Evolutionary conservation across 2,329 filamentous ascomycete genomes (phyloP), one percentile per base, ranked within the genome.

Genomic region (Penicillium sp.): DNA sequence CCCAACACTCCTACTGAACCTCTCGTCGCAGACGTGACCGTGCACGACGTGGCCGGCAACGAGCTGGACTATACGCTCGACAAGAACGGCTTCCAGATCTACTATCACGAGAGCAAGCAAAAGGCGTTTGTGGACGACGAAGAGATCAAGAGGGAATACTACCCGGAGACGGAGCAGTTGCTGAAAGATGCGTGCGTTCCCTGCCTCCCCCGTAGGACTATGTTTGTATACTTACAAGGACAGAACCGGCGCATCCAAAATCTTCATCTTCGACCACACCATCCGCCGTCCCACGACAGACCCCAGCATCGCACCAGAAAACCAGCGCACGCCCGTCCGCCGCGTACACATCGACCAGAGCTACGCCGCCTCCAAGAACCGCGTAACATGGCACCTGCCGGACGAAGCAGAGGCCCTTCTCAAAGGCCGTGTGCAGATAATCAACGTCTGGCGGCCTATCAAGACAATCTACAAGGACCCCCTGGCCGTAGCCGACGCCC

Each of bases 311-410:
- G n/a, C n/a, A n/a, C 2, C 38, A 42, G 38, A 42, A 1, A 72
- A 52, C 1, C 24, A 64, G 14, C 74, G 78, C 33, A 72, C 76
- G 5, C 78, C 78, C 2, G 78, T 80, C 1, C 75, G 77, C 57
- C 71, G 78, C n/a, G 78, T 80, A 2, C 78, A 80, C 61, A 79
- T 79, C 65, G 78, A 81, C 60, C 79, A 80, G 59, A 78, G 77
- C 47, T 75, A 77, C 60, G 63, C 70, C 28, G 78, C 77, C 0
- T 69, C 74, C 1, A 72, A 71, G 8, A 65, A 68, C 23, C 74
- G 77, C 14, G 77, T 80, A 5, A 56, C 65, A 1, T 69, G 77
- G 61, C 74, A 81, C 35, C 68, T 80, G 7, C 71, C 73, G 1
- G 68, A 73, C 4, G 76, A 79, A 55, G 77, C 76, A 0, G 64